Conservation (phyloP, 306 rosid species). For the Geum urbanum region DNA sequence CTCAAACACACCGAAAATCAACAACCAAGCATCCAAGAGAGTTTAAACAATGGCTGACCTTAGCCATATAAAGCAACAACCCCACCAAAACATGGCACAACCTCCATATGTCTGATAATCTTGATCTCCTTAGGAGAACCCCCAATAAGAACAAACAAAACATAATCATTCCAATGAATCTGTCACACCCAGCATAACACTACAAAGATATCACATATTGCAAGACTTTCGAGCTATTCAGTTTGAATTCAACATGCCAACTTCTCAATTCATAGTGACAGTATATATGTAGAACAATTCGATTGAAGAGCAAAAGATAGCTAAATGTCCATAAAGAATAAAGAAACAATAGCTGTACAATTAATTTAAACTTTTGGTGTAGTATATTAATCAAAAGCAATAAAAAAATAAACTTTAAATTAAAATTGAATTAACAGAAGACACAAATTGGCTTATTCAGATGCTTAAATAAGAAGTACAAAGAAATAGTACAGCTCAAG, state of each 20-base stretch:
- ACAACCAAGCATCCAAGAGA: conserved; percentile 38
- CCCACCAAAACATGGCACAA: conserved; percentile 90
- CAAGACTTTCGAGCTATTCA: background rate
- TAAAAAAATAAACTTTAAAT: background rate
- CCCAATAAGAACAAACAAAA: conserved; percentile 15
- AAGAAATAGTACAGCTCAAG: background rate
- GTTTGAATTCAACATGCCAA: no score
- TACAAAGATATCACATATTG: background rate
- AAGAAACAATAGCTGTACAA: no score
- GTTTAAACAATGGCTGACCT: conserved; percentile 32
- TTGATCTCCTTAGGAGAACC: conserved; percentile 55
- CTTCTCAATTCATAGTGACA: background rate
- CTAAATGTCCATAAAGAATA: background rate
- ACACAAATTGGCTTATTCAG: background rate
- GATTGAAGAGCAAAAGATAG: background rate
- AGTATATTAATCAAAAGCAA: background rate
- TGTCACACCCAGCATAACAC: background rate
- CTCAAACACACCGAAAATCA: conserved; percentile 12
- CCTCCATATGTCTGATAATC: conserved; percentile 85
- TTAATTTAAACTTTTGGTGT: background rate
- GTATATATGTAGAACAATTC: background rate
- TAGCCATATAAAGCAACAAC: conserved; percentile 89
- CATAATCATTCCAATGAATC: background rate
- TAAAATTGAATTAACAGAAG: background rate
- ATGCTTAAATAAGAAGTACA: background rate